A percentile compares a stretch with the other conserved stretches of the same genome.
phyloP scores from a whole-genome alignment of 1,284 basidiomycete species.

The Somion occarium region DNA sequence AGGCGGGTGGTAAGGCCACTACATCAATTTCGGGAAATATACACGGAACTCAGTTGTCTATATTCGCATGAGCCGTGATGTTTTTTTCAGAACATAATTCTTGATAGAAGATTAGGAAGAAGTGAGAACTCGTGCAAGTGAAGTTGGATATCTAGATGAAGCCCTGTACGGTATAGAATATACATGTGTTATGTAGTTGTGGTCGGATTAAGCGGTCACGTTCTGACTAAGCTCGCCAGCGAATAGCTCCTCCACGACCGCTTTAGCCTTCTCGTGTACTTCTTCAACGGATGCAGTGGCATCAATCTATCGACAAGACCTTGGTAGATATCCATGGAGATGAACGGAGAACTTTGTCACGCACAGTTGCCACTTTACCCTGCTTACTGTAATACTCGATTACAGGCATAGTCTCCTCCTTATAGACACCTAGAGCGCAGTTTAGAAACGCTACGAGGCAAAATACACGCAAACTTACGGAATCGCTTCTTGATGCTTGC shows the following conservation, averaged over 20 bases:
- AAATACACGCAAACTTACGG: constrained; percentile 45
- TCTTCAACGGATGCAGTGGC: constrained; percentile 70
- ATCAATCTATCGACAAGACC: constrained; percentile 57
- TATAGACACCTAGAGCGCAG: constrained; percentile 69
- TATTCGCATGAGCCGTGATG: constrained; percentile 42
- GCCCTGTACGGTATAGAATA: not conserved
- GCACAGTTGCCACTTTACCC: constrained; percentile 78
- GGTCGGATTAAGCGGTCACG: constrained; percentile 18
- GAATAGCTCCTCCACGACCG: constrained; percentile 44
- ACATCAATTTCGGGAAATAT: constrained; percentile 36
- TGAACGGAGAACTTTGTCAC: constrained; percentile 18
- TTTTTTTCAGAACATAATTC: too few species aligned
- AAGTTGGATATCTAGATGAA: constrained; percentile 4
- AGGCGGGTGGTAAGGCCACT: constrained; percentile 48
- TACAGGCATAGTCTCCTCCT: constrained; percentile 94
- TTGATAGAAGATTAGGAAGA: too few species aligned
- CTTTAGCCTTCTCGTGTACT: constrained; percentile 62
- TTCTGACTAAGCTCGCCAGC: constrained; percentile 23
- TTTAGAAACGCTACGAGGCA: not conserved
- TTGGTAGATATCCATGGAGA: not conserved
- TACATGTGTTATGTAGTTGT: not conserved
- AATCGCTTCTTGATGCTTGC: constrained; percentile 98
- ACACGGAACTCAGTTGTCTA: constrained; percentile 33
- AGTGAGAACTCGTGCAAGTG: not conserved
- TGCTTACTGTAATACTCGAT: constrained; percentile 78